These are phyloP conservation scores for Iberis pinnata DNA, from an alignment of 345 rosid species.

Conservation along the genomic window DNA sequence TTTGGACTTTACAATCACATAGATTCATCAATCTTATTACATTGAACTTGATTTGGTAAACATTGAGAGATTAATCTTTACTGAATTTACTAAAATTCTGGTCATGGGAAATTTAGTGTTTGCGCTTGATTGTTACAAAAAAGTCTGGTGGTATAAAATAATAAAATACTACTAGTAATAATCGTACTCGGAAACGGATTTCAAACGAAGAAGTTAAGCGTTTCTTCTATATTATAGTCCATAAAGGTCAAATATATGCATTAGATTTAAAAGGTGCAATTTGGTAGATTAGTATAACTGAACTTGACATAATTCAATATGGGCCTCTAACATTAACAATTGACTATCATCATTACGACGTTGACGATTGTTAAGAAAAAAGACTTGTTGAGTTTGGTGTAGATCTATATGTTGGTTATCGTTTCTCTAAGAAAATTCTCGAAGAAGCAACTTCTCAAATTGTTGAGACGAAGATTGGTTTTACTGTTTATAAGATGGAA, in stretches of 20 bases:
- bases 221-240: conserved; percentile 7
- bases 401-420: conserved; percentile 21
- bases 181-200: conserved; percentile 5
- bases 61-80: not conserved
- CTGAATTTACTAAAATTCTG: conserved; percentile 6
- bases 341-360: not conserved
- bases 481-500: conserved; percentile 37
- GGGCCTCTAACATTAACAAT: conserved; percentile 9
- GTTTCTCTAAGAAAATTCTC: not conserved
- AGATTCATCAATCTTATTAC: conserved; percentile 14
- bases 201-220: not conserved
- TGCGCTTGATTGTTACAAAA: not conserved
- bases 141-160: conserved; percentile 19
- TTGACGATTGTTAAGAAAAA: conserved; percentile 4
- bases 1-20: conserved; percentile 11
- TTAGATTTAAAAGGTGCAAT: conserved; percentile 8
- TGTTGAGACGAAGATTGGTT: not conserved
- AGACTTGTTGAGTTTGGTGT: conserved; percentile 16
- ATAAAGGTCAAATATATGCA: conserved; percentile 16
- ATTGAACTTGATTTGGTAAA: not conserved
- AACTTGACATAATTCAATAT: conserved; percentile 9
- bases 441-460: not conserved
- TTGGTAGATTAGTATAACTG: conserved; percentile 25
- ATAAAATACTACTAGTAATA: not conserved
- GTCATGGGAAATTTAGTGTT: conserved; percentile 1